Conservation (phyloP, 495 filamentous ascomycete species). For the Annulohypoxylon bovei region DNA sequence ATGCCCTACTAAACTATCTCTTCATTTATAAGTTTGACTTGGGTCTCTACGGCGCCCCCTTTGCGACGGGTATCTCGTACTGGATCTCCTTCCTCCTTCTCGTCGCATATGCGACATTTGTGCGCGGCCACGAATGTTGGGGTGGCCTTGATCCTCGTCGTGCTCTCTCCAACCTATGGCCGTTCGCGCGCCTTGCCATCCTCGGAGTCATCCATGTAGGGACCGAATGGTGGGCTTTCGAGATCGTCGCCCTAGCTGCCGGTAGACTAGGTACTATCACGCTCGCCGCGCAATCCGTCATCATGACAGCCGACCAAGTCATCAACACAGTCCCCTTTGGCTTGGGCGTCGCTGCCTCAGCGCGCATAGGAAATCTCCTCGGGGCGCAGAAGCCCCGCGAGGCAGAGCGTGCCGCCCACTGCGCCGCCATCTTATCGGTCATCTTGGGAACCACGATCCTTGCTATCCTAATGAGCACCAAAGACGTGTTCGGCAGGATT, state of each 20-base stretch:
- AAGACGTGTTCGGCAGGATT: constrained; percentile 79
- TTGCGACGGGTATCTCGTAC: constrained; percentile 87
- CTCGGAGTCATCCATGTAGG: constrained; percentile 90
- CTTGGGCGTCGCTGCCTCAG: constrained; percentile 83
- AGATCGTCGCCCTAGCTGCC: constrained; percentile 92
- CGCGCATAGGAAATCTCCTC: constrained; percentile 84
- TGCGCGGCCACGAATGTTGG: constrained; percentile 82
- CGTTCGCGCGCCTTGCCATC: constrained; percentile 79
- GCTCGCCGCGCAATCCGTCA: constrained; percentile 87
- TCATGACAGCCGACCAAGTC: constrained; percentile 94
- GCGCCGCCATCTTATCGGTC: constrained; percentile 78
- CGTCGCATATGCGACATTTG: constrained; percentile 76
- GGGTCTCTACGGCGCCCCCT: constrained; percentile 80
- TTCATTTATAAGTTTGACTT: constrained; percentile 78
- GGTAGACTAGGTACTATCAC: constrained; percentile 84
- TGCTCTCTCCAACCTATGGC: constrained; percentile 71
- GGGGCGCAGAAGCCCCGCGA: constrained; percentile 74
- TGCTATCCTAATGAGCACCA: constrained; percentile 75
- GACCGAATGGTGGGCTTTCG: constrained; percentile 96
- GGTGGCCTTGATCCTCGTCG: constrained; percentile 75
- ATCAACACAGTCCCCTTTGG: constrained; percentile 95
- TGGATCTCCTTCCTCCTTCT: constrained; percentile 86
- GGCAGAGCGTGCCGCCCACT: constrained; percentile 78
- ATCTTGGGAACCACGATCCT: constrained; percentile 74
- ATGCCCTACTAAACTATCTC: constrained; percentile 79